Conservation (phyloP, 257 asterid genomes). For the Nicotiana obtusifolia region DNA sequence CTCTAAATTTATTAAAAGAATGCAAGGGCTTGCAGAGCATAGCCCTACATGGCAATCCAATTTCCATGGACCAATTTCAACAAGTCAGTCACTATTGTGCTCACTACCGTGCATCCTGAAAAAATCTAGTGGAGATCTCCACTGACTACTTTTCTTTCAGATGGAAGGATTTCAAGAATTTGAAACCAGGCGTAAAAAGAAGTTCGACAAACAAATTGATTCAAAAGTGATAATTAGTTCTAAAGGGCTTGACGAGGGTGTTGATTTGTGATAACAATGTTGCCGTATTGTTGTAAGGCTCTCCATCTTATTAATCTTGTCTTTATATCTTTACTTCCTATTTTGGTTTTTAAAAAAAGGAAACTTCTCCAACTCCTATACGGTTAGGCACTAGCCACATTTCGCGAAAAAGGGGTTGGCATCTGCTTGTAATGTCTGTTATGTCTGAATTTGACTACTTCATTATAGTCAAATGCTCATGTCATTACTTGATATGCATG, state of each 20-base stretch:
- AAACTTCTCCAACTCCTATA: neutral
- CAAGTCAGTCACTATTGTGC: slow-evolving; percentile 37
- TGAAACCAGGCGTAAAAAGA: slow-evolving; percentile 80
- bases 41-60: slow-evolving; percentile 89
- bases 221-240: slow-evolving; percentile 86
- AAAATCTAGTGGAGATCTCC: neutral
- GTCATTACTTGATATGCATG: neutral
- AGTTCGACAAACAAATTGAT: slow-evolving; percentile 88
- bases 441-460: neutral
- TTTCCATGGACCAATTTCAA: slow-evolving; percentile 85
- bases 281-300: neutral
- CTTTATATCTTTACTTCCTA: neutral
- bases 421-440: neutral
- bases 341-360: neutral
- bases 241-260: slow-evolving; percentile 92
- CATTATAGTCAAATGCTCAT: neutral
- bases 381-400: neutral
- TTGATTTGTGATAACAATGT: slow-evolving; percentile 50
- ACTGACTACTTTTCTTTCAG: slow-evolving; percentile 28
- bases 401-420: neutral
- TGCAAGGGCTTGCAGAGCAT: slow-evolving; percentile 82
- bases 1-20: slow-evolving; percentile 64
- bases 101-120: neutral
- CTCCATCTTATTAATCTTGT: neutral
- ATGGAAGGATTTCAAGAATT: slow-evolving; percentile 86